Evolutionary conservation across 1,139 yeast genomes (phyloP).

Genomic region (Wickerhamomyces sp.): DNA sequence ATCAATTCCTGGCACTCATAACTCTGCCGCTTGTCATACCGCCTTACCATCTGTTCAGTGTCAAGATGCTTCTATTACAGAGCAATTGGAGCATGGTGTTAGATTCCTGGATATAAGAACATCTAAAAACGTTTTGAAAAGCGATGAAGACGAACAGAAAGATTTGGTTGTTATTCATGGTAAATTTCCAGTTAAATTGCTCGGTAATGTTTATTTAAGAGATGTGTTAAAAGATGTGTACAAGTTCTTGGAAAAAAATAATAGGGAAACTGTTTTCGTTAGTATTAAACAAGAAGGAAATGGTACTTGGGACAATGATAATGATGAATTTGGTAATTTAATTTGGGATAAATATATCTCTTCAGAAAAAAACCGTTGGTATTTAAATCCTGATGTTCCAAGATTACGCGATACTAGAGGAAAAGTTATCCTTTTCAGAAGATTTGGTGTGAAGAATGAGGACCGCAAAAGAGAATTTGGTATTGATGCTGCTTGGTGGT

Average conservation of each 20-base stretch:
- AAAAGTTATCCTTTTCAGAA: slow-evolving; percentile 59
- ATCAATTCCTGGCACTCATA: slow-evolving; percentile 78
- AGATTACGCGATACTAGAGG: slow-evolving; percentile 61
- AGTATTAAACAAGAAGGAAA: slow-evolving; percentile 76
- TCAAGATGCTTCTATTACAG: slow-evolving; percentile 57
- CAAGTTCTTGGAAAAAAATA: slow-evolving; percentile 47
- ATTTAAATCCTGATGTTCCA: slow-evolving; percentile 53
- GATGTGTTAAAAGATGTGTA: slow-evolving; percentile 54
- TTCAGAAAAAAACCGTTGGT: slow-evolving; percentile 55
- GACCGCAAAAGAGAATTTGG: slow-evolving; percentile 47
- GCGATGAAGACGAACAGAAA: slow-evolving; percentile 35
- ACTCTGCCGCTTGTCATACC: slow-evolving; percentile 70
- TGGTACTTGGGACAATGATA: slow-evolving; percentile 54
- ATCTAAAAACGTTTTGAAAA: slow-evolving; percentile 49
- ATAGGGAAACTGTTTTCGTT: slow-evolving; percentile 59
- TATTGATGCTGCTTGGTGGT: slow-evolving; percentile 66
- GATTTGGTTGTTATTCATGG: slow-evolving; percentile 73
- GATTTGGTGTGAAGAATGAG: slow-evolving; percentile 58
- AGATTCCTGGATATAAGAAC: slow-evolving; percentile 68
- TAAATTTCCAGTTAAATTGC: slow-evolving; percentile 65
- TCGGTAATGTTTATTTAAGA: slow-evolving; percentile 49
- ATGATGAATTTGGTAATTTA: slow-evolving; percentile 62
- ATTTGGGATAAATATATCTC: slow-evolving; percentile 59
- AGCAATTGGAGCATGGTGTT: slow-evolving; percentile 68
- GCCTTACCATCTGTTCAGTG: slow-evolving; percentile 79